Evolutionary conservation across 1,284 basidiomycete species (phyloP).

Genomic region (Mycocalia duriaeana): DNA sequence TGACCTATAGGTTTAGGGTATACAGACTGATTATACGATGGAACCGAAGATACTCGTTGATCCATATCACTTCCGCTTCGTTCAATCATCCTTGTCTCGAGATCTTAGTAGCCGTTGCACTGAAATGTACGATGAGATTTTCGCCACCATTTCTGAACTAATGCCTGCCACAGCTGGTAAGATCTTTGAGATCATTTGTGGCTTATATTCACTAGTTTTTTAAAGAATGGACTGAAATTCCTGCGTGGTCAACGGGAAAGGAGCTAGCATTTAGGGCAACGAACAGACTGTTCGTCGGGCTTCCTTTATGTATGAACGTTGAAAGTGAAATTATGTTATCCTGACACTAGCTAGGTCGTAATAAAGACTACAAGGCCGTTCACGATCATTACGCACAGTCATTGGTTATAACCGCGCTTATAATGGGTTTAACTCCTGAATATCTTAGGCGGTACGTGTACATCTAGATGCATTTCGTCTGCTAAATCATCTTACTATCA

Average conservation of each 20-base stretch:
- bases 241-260: slow-evolving; percentile 27
- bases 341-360: slow-evolving; percentile 20
- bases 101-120: slow-evolving; percentile 7
- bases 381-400: slow-evolving; percentile 34
- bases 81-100: slow-evolving; percentile 8
- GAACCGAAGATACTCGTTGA: slow-evolving; percentile 4
- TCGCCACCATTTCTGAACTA: slow-evolving; percentile 6
- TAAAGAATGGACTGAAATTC: slow-evolving; percentile 36
- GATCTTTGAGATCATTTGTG: background rate
- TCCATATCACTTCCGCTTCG: slow-evolving; percentile 6
- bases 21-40: slow-evolving; percentile 7
- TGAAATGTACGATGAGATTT: slow-evolving; percentile 13
- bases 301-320: slow-evolving; percentile 28
- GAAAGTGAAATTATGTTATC: background rate
- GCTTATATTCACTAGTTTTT: background rate
- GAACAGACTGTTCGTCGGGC: slow-evolving; percentile 33
- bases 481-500: background rate
- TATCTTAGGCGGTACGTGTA: slow-evolving; percentile 34
- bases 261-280: slow-evolving; percentile 34
- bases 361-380: slow-evolving; percentile 32
- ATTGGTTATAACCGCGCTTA: slow-evolving; percentile 23
- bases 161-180: slow-evolving; percentile 9
- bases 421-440: slow-evolving; percentile 32
- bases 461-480: background rate
- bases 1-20: background rate